Conservation (phyloP, 2,329 filamentous ascomycete genomes). For the Nigrospora sphaerica region DNA sequence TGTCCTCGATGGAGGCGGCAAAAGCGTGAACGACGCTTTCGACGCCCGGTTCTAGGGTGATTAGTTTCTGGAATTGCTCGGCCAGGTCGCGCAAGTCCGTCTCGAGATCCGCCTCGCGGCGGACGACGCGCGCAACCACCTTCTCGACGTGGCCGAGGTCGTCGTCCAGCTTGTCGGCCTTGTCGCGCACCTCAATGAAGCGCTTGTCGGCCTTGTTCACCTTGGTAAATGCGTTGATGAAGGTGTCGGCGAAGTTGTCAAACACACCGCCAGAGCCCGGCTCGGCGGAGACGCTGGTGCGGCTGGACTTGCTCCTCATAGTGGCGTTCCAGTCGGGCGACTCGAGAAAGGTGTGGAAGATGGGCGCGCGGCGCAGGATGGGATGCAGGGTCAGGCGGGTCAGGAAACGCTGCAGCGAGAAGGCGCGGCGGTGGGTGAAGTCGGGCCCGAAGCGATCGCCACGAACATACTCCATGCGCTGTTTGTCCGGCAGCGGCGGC, state of each 20-base stretch:
- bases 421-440: constrained; percentile 81
- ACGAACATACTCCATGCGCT: constrained; percentile 97
- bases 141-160: constrained; percentile 92
- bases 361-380: constrained; percentile 71
- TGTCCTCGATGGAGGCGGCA: constrained; percentile 78
- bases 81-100: constrained; percentile 83
- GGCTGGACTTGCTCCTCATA: constrained; percentile 71
- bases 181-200: constrained; percentile 89
- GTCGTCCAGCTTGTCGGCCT: constrained; percentile 88
- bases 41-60: constrained; percentile 80
- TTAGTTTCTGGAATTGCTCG: constrained; percentile 90
- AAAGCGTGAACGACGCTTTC: constrained; percentile 79
- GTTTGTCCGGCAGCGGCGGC: constrained; percentile 92
- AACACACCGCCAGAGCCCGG: constrained; percentile 65
- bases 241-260: constrained; percentile 90
- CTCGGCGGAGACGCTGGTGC: constrained; percentile 48
- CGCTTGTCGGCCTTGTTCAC: constrained; percentile 91
- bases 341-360: constrained; percentile 87
- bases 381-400: constrained; percentile 82
- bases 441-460: constrained; percentile 92
- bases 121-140: constrained; percentile 83
- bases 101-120: constrained; percentile 82
- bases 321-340: constrained; percentile 93
- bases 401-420: constrained; percentile 88
- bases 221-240: constrained; percentile 96